Conservation (phyloP, 345 rosid genomes). For the Citrus unshiu region DNA sequence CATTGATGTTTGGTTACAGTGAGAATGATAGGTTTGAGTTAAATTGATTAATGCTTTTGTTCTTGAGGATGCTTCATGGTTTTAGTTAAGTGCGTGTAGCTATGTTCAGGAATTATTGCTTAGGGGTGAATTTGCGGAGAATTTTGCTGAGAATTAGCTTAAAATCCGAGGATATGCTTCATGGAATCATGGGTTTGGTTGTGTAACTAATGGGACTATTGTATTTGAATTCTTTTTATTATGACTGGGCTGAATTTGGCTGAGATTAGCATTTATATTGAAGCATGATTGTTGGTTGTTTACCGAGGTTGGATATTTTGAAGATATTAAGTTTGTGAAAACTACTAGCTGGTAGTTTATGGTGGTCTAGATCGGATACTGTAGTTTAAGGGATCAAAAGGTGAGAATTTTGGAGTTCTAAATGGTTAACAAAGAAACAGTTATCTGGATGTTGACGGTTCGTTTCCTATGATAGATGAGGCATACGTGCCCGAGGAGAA, state of each 20-base stretch:
- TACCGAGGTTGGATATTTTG: neutral
- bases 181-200: neutral
- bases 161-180: neutral
- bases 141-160: neutral
- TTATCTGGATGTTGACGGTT: no score
- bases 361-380: neutral
- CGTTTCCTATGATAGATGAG: no score
- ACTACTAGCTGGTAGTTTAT: neutral
- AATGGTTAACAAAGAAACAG: neutral
- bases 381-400: neutral
- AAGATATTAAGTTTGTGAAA: neutral
- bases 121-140: neutral
- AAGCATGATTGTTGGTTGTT: neutral
- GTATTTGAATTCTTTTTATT: neutral
- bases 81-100: neutral
- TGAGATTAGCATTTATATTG: neutral
- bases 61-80: neutral
- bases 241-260: neutral
- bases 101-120: neutral
- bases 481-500: no score
- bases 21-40: constrained; percentile 20
- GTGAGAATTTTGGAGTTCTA: neutral
- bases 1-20: neutral
- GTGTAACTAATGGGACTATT: neutral
- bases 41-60: neutral